These are phyloP conservation scores for Pleurotus giganteus DNA, from an alignment of 768 basidiomycete species.

Conservation along the genomic window DNA sequence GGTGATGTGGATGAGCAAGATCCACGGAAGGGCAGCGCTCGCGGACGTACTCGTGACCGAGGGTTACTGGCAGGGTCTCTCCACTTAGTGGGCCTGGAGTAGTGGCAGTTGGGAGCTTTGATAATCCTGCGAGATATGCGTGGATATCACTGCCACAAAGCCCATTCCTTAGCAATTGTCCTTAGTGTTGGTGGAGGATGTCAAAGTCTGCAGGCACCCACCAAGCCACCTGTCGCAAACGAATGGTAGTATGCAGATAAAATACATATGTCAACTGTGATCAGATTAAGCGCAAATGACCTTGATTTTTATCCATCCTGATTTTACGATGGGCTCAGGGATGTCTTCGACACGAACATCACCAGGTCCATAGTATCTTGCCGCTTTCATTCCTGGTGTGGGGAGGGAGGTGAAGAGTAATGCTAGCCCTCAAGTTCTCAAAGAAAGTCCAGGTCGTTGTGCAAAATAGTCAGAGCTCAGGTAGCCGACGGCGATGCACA, in stretches of 20 bases:
- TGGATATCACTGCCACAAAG: constrained; percentile 9
- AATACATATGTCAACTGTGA: background rate
- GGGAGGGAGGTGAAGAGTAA: background rate
- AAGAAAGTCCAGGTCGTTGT: too few species aligned
- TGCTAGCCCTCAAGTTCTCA: too few species aligned
- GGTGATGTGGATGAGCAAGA: background rate
- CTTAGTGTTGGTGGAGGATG: background rate
- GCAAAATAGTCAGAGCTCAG: too few species aligned
- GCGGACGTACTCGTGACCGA: constrained; percentile 3
- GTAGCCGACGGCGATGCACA: too few species aligned
- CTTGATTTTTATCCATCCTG: constrained; percentile 43
- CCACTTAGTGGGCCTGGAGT: constrained; percentile 1
- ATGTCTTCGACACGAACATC: constrained; percentile 44
- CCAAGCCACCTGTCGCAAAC: constrained; percentile 24
- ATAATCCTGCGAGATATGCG: background rate
- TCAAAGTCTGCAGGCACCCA: constrained; percentile 11
- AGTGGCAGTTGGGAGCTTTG: background rate
- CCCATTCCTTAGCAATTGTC: background rate
- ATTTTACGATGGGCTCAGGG: constrained; percentile 30
- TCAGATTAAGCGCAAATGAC: constrained; percentile 18
- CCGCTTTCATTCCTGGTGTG: constrained; percentile 37
- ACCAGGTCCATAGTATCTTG: constrained; percentile 41
- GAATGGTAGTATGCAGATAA: too few species aligned
- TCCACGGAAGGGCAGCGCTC: background rate
- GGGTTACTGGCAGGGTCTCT: constrained; percentile 5